These are phyloP conservation scores for Penicillium simplicissimum DNA, from an alignment of 495 filamentous ascomycete species.

Conservation along the genomic window DNA sequence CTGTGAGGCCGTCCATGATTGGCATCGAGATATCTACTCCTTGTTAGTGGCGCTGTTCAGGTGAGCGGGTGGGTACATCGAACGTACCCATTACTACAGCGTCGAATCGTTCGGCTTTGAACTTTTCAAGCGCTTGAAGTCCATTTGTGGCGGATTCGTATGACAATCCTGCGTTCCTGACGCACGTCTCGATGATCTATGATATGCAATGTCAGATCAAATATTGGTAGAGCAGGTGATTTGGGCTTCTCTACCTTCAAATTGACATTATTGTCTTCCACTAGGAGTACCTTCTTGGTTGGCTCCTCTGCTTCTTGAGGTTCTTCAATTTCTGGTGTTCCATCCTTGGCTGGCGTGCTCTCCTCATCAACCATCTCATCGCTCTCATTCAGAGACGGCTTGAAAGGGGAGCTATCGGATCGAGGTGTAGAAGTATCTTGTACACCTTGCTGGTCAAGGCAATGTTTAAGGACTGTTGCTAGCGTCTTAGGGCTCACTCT, in stretches of 20 bases:
- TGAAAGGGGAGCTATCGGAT: not conserved
- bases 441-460: constrained; percentile 7
- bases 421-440: not conserved
- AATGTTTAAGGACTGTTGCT: constrained; percentile 24
- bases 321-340: not conserved
- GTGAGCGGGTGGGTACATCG: not conserved
- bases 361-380: not conserved
- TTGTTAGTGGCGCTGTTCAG: not conserved
- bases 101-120: constrained; percentile 45
- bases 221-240: not conserved
- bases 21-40: constrained; percentile 64
- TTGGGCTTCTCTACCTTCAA: constrained; percentile 44
- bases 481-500: constrained; percentile 30
- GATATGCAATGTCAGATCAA: not conserved
- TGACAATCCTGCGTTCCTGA: constrained; percentile 15
- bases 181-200: constrained; percentile 27
- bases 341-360: not conserved
- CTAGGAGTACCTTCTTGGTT: constrained; percentile 48
- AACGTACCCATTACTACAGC: constrained; percentile 46
- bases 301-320: not conserved
- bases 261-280: constrained; percentile 69
- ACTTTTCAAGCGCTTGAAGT: constrained; percentile 41
- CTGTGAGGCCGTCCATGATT: constrained; percentile 62
- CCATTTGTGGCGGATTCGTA: constrained; percentile 26
- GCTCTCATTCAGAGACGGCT: not conserved